Conservation (phyloP, 1,139 yeast species). For the Taphrina populina region DNA sequence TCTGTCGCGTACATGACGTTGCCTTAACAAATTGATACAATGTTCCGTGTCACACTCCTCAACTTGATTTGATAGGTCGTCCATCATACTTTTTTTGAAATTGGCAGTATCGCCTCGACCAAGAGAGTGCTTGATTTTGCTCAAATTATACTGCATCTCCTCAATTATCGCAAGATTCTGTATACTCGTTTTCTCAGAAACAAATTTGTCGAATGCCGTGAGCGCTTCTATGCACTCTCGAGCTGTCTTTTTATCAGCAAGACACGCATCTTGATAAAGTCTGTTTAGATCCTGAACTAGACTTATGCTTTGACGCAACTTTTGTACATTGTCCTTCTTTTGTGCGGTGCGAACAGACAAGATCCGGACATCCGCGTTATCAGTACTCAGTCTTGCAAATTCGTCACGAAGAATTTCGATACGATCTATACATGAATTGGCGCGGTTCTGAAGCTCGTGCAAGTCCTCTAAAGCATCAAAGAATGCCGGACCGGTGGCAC, state of each 20-base stretch:
- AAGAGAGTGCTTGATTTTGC: slow-evolving; percentile 11
- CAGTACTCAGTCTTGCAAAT: slow-evolving; percentile 48
- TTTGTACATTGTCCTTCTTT: slow-evolving; percentile 60
- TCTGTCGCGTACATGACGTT: slow-evolving; percentile 10
- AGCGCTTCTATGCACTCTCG: background rate
- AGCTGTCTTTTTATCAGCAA: background rate
- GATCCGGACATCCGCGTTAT: slow-evolving; percentile 57
- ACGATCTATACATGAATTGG: slow-evolving; percentile 54
- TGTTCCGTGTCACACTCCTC: background rate
- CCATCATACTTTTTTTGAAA: slow-evolving; percentile 5
- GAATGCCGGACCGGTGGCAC: slow-evolving; percentile 78
- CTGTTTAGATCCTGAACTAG: background rate
- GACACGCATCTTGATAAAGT: background rate
- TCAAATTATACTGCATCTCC: slow-evolving; percentile 13
- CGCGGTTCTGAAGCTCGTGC: slow-evolving; percentile 59
- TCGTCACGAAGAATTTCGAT: slow-evolving; percentile 52
- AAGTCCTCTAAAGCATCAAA: slow-evolving; percentile 81
- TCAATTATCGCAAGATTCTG: background rate
- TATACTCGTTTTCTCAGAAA: background rate
- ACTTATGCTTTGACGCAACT: slow-evolving; percentile 58
- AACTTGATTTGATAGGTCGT: background rate
- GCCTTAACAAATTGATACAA: background rate
- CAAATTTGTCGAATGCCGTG: background rate
- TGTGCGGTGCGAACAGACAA: slow-evolving; percentile 55
- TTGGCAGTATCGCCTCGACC: slow-evolving; percentile 17